Evolutionary conservation across 2,329 filamentous ascomycete genomes (phyloP).

Genomic region (Colletotrichum sublineola): DNA sequence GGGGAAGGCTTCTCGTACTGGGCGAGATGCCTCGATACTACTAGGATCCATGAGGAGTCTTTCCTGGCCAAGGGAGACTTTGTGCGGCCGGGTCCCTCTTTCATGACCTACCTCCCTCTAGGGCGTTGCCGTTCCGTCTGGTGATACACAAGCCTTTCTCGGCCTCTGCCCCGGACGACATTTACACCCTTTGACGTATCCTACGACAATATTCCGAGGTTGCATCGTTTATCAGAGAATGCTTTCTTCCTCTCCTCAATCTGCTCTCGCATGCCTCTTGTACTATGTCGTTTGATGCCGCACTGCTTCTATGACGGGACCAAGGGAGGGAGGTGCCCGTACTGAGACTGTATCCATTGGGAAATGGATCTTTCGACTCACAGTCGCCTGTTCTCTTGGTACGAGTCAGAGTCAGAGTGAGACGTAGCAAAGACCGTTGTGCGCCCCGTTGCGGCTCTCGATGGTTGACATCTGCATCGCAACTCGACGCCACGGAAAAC

Average conservation of each 20-base stretch:
- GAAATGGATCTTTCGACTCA: background rate
- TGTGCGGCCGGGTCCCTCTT: background rate
- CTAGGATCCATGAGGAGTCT: background rate
- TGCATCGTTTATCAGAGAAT: background rate
- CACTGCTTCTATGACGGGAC: background rate
- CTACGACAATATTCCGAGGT: background rate
- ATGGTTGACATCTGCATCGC: background rate
- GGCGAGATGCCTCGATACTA: background rate
- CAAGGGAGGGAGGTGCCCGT: background rate
- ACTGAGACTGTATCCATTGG: background rate
- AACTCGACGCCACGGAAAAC: background rate
- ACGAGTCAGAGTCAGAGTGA: background rate
- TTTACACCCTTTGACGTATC: background rate
- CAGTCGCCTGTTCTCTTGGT: background rate
- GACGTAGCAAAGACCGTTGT: background rate
- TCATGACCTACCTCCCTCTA: background rate
- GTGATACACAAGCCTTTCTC: background rate
- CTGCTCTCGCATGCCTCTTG: background rate
- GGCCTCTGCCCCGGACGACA: background rate
- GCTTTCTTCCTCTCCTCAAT: no score
- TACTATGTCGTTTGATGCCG: background rate
- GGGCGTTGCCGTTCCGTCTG: background rate
- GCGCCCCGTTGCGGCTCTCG: background rate
- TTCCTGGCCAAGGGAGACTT: background rate
- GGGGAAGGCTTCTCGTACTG: background rate